A percentile compares a stretch with the other conserved stretches of the same genome.
Conservation (phyloP, 2,329 filamentous ascomycete genomes). For the Arachnomyces sp. region DNA sequence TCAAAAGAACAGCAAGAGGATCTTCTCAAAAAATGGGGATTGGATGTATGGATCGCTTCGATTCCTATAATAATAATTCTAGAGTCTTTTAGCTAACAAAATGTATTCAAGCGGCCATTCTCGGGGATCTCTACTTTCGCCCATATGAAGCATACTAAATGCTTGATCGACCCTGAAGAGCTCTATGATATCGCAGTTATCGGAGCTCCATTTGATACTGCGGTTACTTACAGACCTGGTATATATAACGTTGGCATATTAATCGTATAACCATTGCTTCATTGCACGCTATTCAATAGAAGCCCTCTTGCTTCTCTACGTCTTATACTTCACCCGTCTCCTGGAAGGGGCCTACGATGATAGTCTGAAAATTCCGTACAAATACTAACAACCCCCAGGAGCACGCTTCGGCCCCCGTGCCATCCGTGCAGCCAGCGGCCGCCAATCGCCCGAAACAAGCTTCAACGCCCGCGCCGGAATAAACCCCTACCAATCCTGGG, state of each 20-base stretch:
- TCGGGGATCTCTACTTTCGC: conserved; percentile 68
- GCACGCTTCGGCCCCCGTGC: conserved; percentile 80
- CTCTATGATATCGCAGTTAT: conserved; percentile 64
- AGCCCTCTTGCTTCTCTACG: background rate
- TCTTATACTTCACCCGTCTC: no score
- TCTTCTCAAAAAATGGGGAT: conserved; percentile 40
- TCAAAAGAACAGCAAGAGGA: conserved; percentile 34
- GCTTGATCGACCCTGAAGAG: conserved; percentile 56
- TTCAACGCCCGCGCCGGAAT: conserved; percentile 75
- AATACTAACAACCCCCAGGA: conserved; percentile 28
- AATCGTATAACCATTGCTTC: no score
- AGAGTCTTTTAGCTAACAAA: background rate
- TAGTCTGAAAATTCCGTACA: background rate
- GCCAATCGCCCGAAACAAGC: conserved; percentile 70
- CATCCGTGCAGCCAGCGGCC: conserved; percentile 72
- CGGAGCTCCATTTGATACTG: conserved; percentile 66
- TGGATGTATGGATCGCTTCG: conserved; percentile 28
- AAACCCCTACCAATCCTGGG: conserved; percentile 73
- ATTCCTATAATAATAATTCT: conserved; percentile 3
- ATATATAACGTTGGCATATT: conserved; percentile 14
- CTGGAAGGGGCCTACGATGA: background rate
- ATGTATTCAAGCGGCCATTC: conserved; percentile 50
- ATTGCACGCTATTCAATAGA: no score
- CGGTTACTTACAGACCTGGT: conserved; percentile 62
- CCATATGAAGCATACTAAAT: conserved; percentile 60